These are phyloP conservation scores for Kodamaea hsintzibuensis DNA, from an alignment of 805 yeast genomes.

Conservation along the genomic window DNA sequence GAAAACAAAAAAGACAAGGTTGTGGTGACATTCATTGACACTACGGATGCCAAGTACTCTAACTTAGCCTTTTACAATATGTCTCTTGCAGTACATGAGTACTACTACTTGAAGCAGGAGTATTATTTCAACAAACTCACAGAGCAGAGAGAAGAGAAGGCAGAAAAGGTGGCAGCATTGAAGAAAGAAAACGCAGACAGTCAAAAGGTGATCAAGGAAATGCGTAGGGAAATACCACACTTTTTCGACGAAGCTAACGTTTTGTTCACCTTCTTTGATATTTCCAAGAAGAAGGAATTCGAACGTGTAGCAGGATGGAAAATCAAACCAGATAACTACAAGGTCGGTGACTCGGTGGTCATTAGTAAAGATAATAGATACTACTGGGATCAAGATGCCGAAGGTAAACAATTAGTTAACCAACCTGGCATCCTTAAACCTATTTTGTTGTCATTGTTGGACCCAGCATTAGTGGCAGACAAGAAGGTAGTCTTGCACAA, in stretches of 20 bases:
- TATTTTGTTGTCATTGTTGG: conserved; percentile 41
- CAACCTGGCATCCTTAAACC: conserved; percentile 33
- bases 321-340: conserved; percentile 30
- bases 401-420: conserved; percentile 38
- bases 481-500: conserved; percentile 15
- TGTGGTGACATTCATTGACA: conserved; percentile 49
- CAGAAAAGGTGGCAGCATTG: conserved; percentile 42
- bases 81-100: conserved; percentile 50
- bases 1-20: conserved; percentile 43
- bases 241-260: conserved; percentile 45
- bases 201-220: conserved; percentile 44
- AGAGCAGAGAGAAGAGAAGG: conserved; percentile 36
- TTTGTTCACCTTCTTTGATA: conserved; percentile 52
- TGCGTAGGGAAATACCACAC: conserved; percentile 52
- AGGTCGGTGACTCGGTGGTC: conserved; percentile 58
- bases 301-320: conserved; percentile 39
- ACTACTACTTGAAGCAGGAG: conserved; percentile 44
- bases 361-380: conserved; percentile 44
- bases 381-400: conserved; percentile 33
- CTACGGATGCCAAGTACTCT: conserved; percentile 31
- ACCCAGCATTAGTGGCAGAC: conserved; percentile 27
- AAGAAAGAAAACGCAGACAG: conserved; percentile 45
- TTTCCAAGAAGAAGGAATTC: conserved; percentile 34
- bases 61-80: conserved; percentile 38
- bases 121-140: conserved; percentile 37